These are phyloP conservation scores for Boletus sensibilis DNA, from an alignment of 768 basidiomycete species.

Conservation along the genomic window DNA sequence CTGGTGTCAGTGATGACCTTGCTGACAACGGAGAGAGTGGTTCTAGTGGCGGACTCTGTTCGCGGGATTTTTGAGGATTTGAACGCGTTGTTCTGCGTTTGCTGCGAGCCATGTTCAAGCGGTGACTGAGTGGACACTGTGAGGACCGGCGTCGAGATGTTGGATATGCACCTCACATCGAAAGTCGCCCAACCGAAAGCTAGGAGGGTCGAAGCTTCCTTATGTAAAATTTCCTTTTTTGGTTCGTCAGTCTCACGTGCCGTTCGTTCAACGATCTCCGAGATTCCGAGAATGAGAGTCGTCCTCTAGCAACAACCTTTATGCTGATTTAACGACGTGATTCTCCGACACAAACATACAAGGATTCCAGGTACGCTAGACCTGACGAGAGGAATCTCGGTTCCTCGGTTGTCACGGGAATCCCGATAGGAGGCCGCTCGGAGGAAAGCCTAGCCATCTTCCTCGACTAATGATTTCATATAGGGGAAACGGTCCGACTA, in stretches of 20 bases:
- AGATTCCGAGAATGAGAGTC: not conserved
- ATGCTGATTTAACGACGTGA: not conserved
- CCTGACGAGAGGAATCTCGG: not conserved
- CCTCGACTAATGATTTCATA: not conserved
- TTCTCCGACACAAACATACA: not conserved
- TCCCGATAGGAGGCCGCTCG: not conserved
- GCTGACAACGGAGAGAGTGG: constrained; percentile 32
- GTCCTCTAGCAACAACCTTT: not conserved
- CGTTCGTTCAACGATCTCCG: not conserved
- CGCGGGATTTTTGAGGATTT: constrained; percentile 36
- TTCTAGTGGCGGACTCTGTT: constrained; percentile 32
- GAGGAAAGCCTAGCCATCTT: not conserved
- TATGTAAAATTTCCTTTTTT: constrained; percentile 30
- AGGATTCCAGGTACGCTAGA: not conserved
- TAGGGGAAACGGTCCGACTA: not conserved
- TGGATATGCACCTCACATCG: constrained; percentile 7
- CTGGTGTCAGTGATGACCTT: constrained; percentile 30
- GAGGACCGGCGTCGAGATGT: constrained; percentile 6
- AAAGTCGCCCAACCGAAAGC: constrained; percentile 13
- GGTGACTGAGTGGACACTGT: constrained; percentile 7
- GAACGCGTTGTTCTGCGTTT: constrained; percentile 44
- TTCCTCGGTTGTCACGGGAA: no score
- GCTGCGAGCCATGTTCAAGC: constrained; percentile 41
- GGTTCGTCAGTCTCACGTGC: not conserved
- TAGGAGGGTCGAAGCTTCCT: constrained; percentile 4